Percentiles rank a stretch among this genome's conserved stretches.
Evolutionary conservation across 768 basidiomycete genomes (phyloP).

Genomic region (Polyporus arcularius): DNA sequence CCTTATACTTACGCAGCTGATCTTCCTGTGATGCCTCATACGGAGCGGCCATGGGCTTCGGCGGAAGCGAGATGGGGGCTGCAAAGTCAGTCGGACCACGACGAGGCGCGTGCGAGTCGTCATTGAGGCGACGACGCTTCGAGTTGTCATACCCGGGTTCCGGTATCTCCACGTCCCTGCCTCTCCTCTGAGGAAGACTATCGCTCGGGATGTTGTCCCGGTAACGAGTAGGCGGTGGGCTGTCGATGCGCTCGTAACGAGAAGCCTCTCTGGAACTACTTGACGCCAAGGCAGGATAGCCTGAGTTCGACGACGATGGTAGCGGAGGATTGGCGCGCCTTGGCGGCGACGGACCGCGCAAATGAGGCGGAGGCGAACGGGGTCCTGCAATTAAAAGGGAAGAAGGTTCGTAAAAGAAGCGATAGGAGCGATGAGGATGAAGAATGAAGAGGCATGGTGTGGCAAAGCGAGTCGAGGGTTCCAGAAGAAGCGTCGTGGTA

Average conservation of each 20-base stretch:
- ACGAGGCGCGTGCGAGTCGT: constrained; percentile 12
- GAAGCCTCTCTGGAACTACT: constrained; percentile 4
- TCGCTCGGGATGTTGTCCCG: constrained; percentile 4
- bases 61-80: constrained; percentile 14
- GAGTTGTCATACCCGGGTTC: constrained; percentile 14
- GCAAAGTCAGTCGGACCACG: constrained; percentile 1
- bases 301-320: constrained; percentile 17
- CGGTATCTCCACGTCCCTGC: constrained; percentile 15
- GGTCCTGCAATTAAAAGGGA: constrained; percentile 49
- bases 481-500: constrained; percentile 46
- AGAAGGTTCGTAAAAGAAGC: constrained; percentile 37
- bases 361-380: constrained; percentile 42
- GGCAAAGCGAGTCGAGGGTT: constrained; percentile 36
- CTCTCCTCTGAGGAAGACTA: constrained; percentile 22
- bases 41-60: constrained; percentile 6
- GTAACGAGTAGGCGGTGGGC: constrained; percentile 1
- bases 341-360: constrained; percentile 34
- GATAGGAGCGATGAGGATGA: constrained; percentile 33
- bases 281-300: not conserved
- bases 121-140: constrained; percentile 29
- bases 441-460: constrained; percentile 31
- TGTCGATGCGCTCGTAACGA: constrained; percentile 2
- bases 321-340: constrained; percentile 23
- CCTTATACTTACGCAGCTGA: constrained; percentile 30
- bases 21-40: constrained; percentile 14